Conservation (phyloP, 2,329 filamentous ascomycete species). For the Teratosphaeria destructans region DNA sequence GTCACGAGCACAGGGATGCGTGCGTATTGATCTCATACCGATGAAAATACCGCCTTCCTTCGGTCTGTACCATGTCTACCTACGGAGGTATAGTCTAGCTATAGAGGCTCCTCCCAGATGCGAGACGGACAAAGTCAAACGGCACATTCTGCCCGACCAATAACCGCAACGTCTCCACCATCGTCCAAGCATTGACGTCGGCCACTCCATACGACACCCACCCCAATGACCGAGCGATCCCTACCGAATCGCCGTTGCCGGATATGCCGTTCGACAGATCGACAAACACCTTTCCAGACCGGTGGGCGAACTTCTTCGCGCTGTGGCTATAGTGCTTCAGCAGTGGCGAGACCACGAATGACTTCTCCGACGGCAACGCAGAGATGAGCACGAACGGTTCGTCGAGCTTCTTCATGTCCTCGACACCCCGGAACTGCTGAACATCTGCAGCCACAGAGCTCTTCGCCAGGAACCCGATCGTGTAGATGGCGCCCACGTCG, state of each 20-base stretch:
- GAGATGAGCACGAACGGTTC: constrained; percentile 75
- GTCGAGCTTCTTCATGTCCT: constrained; percentile 70
- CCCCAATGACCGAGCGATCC: constrained; percentile 61
- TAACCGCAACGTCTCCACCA: constrained; percentile 67
- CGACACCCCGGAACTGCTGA: constrained; percentile 56
- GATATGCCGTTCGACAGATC: constrained; percentile 59
- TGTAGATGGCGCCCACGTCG: constrained; percentile 69
- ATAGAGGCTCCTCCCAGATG: constrained; percentile 48
- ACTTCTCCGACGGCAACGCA: constrained; percentile 67
- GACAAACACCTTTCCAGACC: constrained; percentile 59
- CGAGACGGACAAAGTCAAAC: constrained; percentile 75
- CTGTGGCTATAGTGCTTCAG: constrained; percentile 56
- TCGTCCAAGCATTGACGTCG: constrained; percentile 74
- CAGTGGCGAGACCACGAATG: constrained; percentile 65
- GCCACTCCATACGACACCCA: constrained; percentile 72
- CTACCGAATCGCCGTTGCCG: constrained; percentile 57
- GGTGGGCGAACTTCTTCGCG: constrained; percentile 26
- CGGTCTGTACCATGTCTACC: constrained; percentile 16
- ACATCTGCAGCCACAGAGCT: constrained; percentile 54
- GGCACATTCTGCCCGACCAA: constrained; percentile 72
- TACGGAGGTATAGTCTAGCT: constrained; percentile 31
- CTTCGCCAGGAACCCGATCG: constrained; percentile 62
- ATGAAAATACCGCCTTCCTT: not conserved
- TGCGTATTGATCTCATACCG: not conserved
- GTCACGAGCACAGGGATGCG: not conserved